Base-by-base conservation (phyloP, 2,329 filamentous ascomycete species). In the Aspergillus terreus region DNA sequence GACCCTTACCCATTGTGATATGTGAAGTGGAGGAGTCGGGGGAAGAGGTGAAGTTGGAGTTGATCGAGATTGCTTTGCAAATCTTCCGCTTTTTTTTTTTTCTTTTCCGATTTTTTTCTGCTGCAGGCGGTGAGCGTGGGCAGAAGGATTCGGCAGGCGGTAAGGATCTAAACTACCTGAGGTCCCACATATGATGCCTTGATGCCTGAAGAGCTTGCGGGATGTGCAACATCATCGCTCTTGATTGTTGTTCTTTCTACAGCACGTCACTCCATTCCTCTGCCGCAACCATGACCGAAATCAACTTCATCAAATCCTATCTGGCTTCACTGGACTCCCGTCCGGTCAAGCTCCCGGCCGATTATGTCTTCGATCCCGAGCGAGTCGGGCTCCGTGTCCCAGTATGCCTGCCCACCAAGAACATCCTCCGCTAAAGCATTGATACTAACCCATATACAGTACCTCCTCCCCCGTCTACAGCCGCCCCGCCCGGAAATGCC, bases 331-430 rank as follows among this genome's bases (percentile, higher is more conserved):
- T 97, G 56, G 90, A 95, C 73, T 82, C 84, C 54, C 85, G 86
- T 46, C 87, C 91, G 6, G 72, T 85, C 63, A 95, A 92, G 77
- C 82, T 97, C 57, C 84, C 87, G n/a, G 78, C 88, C 58, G 90
- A 97, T 71, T 88, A 96, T 83, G 85, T 95, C 71, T 89, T 92
- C 72, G 90, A 96, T 67, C 84, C 90, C 46, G 85, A 85, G 63
- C 83, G 80, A 59, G 92, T 92, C 68, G 87, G 89, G 21, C 77
- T 87, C 23, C 84, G 88, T 56, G 80, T 84, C 58, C 87, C 91
- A 14, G 92, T 96, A 82, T 27, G 85, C 19, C 17, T 35, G 10
- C 11, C 30, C 17, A 23, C 35, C 10, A 43, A 7, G 14, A 19
- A 6, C 21, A 35, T 4, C 19, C 4, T 36, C 23, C 17, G 19